These are phyloP conservation scores for Xylariaceae sp. DNA, from an alignment of 2,329 filamentous ascomycete species.

Conservation along the genomic window DNA sequence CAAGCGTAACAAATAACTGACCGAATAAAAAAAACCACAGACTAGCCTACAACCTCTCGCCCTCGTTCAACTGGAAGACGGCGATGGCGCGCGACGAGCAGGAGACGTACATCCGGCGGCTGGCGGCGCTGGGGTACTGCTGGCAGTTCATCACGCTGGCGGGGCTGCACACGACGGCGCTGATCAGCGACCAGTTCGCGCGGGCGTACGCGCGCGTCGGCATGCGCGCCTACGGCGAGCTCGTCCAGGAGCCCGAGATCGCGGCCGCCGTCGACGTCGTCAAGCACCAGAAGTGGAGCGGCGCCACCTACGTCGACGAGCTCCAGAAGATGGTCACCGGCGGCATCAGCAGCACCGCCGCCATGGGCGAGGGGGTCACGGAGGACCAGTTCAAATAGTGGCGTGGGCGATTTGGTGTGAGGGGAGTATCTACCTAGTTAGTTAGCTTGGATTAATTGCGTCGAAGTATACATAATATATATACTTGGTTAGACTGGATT, in stretches of 20 bases:
- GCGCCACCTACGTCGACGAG: slow-evolving; percentile 92
- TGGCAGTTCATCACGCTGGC: slow-evolving; percentile 99
- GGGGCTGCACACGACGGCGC: slow-evolving; percentile 90
- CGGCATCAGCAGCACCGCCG: slow-evolving; percentile 86
- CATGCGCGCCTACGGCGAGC: slow-evolving; percentile 96
- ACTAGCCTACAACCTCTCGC: slow-evolving; percentile 96
- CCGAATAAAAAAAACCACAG: slow-evolving; percentile 45
- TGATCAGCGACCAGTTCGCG: slow-evolving; percentile 89
- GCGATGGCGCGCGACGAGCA: slow-evolving; percentile 91
- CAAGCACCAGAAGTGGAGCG: slow-evolving; percentile 98
- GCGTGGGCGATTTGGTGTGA: too few species aligned
- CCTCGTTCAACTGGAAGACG: slow-evolving; percentile 99
- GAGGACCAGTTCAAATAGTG: slow-evolving; percentile 86
- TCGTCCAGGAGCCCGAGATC: slow-evolving; percentile 98
- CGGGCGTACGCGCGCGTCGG: slow-evolving; percentile 78
- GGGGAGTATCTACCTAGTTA: not conserved
- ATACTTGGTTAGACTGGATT: not conserved
- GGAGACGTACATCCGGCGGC: slow-evolving; percentile 93
- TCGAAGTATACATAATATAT: too few species aligned
- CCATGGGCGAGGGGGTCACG: slow-evolving; percentile 97
- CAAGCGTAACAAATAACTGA: slow-evolving; percentile 7
- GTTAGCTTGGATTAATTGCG: not conserved
- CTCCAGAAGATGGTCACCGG: slow-evolving; percentile 96
- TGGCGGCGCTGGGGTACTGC: slow-evolving; percentile 88
- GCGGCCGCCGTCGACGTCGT: slow-evolving; percentile 88